Evolutionary conservation across 441 rosid species (phyloP).

Genomic region (Brassica balearica): DNA sequence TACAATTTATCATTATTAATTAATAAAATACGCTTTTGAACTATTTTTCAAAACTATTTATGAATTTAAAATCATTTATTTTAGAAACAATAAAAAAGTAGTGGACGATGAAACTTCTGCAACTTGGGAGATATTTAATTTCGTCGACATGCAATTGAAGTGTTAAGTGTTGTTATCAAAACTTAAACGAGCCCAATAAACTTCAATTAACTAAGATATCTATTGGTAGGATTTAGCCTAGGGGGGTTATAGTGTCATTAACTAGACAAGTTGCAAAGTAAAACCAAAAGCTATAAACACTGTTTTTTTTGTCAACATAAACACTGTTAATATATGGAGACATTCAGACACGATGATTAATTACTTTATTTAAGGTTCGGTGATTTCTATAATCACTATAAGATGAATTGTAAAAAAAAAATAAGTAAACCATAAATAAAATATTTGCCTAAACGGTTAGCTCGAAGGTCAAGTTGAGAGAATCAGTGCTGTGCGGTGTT

Average conservation of each 20-base stretch:
- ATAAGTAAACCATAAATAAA: slow-evolving; percentile 13
- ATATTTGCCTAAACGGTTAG: slow-evolving; percentile 30
- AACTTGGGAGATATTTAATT: slow-evolving; percentile 3
- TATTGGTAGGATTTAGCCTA: slow-evolving; percentile 31
- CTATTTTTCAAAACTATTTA: not conserved
- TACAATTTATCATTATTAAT: not conserved
- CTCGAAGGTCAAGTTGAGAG: slow-evolving; percentile 38
- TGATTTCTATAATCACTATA: slow-evolving; percentile 15
- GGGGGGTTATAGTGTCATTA: not conserved
- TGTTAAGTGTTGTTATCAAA: not conserved
- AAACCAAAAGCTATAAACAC: slow-evolving; percentile 20
- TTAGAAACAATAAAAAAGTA: not conserved
- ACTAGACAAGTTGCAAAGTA: slow-evolving; percentile 15
- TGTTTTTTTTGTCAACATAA: slow-evolving; percentile 7
- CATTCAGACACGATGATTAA: slow-evolving; percentile 23
- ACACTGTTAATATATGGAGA: slow-evolving; percentile 26
- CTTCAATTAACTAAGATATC: not conserved
- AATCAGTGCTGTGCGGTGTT: slow-evolving; percentile 27
- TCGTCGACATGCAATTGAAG: not conserved
- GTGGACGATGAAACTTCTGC: not conserved
- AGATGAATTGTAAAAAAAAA: slow-evolving; percentile 16
- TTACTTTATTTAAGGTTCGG: slow-evolving; percentile 33
- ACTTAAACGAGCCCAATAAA: not conserved
- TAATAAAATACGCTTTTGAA: no score
- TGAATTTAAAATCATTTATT: not conserved